A percentile compares a stretch with the other conserved stretches of the same genome.
Conservation (phyloP, 2,329 filamentous ascomycete species). For the Pyrenophora graminea region DNA sequence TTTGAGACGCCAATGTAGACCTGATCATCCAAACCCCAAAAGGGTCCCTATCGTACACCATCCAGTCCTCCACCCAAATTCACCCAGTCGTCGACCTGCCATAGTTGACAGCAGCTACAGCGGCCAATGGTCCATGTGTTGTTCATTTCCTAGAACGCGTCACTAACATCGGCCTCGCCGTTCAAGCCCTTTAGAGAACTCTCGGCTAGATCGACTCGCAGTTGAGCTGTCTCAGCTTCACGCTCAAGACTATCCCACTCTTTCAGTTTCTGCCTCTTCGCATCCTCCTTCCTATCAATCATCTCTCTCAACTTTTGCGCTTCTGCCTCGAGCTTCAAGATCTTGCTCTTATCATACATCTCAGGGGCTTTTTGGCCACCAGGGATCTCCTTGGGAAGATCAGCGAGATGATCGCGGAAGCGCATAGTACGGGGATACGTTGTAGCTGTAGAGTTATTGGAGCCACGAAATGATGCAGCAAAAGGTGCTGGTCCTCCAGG, state of each 20-base stretch:
- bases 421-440: slow-evolving; percentile 55
- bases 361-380: slow-evolving; percentile 52
- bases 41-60: slow-evolving; percentile 13
- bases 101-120: background rate
- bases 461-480: slow-evolving; percentile 48
- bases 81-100: background rate
- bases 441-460: slow-evolving; percentile 49
- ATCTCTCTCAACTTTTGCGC: slow-evolving; percentile 50
- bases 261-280: slow-evolving; percentile 48
- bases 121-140: background rate
- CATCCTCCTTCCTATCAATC: slow-evolving; percentile 54
- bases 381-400: slow-evolving; percentile 51
- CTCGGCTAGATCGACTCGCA: slow-evolving; percentile 54
- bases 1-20: slow-evolving; percentile 5
- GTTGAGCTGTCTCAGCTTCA: slow-evolving; percentile 51
- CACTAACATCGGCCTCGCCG: slow-evolving; percentile 46
- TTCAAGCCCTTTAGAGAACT: slow-evolving; percentile 49
- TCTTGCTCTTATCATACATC: slow-evolving; percentile 49
- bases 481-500: slow-evolving; percentile 35
- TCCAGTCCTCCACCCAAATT: background rate
- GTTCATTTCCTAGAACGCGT: slow-evolving; percentile 38
- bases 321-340: slow-evolving; percentile 54
- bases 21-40: background rate
- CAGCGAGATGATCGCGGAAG: slow-evolving; percentile 50
- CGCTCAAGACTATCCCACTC: slow-evolving; percentile 54